A percentile compares a stretch with the other conserved stretches of the same genome.
phyloP scores from a whole-genome alignment of 495 filamentous ascomycete species.

The Aspergillus conjunctus region DNA sequence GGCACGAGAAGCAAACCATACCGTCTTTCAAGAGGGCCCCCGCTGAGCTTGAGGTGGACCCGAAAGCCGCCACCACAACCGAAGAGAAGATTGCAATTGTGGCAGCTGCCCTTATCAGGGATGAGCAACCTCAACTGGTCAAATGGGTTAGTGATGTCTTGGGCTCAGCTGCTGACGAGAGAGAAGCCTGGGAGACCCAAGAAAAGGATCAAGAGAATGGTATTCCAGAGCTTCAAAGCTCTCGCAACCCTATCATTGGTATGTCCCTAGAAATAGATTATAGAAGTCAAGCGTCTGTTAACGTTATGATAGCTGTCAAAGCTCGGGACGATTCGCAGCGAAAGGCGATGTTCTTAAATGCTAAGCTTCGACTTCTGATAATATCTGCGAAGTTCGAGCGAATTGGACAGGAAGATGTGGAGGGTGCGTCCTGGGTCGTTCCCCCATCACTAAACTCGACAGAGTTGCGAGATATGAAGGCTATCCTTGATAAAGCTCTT shows the following conservation, averaged over 20 bases:
- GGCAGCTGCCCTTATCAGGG: conserved; percentile 74
- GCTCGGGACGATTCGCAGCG: conserved; percentile 68
- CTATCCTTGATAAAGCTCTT: conserved; percentile 69
- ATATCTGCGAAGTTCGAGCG: conserved; percentile 70
- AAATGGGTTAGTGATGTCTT: conserved; percentile 79
- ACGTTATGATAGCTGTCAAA: conserved; percentile 55
- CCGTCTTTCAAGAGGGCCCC: conserved; percentile 59
- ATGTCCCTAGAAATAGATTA: conserved; percentile 23
- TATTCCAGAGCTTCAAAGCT: conserved; percentile 38
- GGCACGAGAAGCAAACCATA: conserved; percentile 78
- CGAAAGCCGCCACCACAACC: conserved; percentile 56
- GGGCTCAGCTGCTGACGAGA: conserved; percentile 66
- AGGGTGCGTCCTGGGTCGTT: conserved; percentile 77
- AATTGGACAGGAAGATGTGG: conserved; percentile 67
- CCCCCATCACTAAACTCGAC: conserved; percentile 64
- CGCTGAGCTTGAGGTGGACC: conserved; percentile 77
- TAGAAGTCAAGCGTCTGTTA: conserved; percentile 13
- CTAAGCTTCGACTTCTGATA: conserved; percentile 87
- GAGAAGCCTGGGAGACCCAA: conserved; percentile 76
- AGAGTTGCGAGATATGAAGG: conserved; percentile 61
- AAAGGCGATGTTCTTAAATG: conserved; percentile 81
- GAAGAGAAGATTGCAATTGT: conserved; percentile 76
- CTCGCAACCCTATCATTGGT: conserved; percentile 46
- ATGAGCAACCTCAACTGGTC: conserved; percentile 71
- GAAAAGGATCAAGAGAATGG: conserved; percentile 58